A percentile compares a stretch with the other conserved stretches of the same genome.
phyloP scores from a whole-genome alignment of 1,284 basidiomycete genomes.

The Sporisorium scitamineum region DNA sequence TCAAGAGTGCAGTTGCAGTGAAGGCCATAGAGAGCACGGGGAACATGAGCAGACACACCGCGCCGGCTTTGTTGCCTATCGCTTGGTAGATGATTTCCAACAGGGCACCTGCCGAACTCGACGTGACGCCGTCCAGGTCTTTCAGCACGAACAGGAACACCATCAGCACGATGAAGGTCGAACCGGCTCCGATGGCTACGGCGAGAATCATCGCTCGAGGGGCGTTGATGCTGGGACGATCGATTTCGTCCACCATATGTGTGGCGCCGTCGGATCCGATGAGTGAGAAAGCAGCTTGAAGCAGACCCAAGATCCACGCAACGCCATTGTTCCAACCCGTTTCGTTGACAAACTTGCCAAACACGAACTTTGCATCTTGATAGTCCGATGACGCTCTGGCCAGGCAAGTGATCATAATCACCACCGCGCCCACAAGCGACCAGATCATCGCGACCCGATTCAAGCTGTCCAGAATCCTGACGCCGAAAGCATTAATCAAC shows the following conservation, averaged over 20 bases:
- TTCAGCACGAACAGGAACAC: constrained; percentile 78
- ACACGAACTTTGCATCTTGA: constrained; percentile 71
- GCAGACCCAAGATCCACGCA: constrained; percentile 71
- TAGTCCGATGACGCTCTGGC: constrained; percentile 67
- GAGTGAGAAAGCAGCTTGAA: constrained; percentile 71
- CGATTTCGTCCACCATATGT: constrained; percentile 76
- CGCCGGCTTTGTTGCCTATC: constrained; percentile 75
- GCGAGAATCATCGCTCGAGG: constrained; percentile 76
- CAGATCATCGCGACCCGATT: constrained; percentile 58
- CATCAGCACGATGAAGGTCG: constrained; percentile 76
- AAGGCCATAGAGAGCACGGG: constrained; percentile 70
- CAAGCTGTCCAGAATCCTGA: constrained; percentile 40
- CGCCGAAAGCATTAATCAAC: constrained; percentile 59
- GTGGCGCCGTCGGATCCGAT: constrained; percentile 62
- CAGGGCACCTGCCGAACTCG: constrained; percentile 75
- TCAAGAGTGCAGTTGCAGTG: constrained; percentile 49
- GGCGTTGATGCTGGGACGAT: constrained; percentile 74
- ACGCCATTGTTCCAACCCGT: constrained; percentile 72
- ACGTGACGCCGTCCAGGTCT: constrained; percentile 74
- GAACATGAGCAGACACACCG: constrained; percentile 74
- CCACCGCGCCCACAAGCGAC: constrained; percentile 69
- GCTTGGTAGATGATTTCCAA: constrained; percentile 78
- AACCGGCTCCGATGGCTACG: constrained; percentile 75
- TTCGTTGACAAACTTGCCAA: constrained; percentile 69
- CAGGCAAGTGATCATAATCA: constrained; percentile 70